A percentile compares a stretch with the other conserved stretches of the same genome.
These are phyloP conservation scores for Lentinula novae-zelandiae DNA, from an alignment of 1,284 basidiomycete species.

Conservation along the genomic window DNA sequence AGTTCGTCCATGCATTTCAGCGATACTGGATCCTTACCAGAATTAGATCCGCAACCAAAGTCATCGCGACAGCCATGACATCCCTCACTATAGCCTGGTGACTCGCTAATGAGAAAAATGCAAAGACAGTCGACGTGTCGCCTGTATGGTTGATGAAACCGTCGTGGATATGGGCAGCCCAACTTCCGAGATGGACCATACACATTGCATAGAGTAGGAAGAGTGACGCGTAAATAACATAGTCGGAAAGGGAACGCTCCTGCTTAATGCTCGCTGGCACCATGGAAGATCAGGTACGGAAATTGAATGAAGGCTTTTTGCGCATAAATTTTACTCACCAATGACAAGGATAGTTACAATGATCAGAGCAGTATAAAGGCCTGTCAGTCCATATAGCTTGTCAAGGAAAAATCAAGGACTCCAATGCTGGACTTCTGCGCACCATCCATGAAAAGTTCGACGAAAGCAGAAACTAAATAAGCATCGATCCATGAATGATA, in stretches of 20 bases:
- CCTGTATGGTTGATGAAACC: slow-evolving; percentile 2
- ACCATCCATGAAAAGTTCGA: slow-evolving; percentile 3
- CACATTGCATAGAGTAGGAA: slow-evolving; percentile 1
- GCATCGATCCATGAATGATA: not conserved
- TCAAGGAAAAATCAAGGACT: not conserved
- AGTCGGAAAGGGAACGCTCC: not conserved
- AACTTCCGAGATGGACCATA: not conserved
- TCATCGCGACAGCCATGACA: slow-evolving; percentile 2
- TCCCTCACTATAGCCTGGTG: not conserved
- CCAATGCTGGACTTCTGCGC: not conserved
- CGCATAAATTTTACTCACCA: not conserved
- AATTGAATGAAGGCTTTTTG: too few species aligned
- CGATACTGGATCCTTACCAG: not conserved
- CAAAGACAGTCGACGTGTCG: not conserved
- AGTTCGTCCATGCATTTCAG: not conserved
- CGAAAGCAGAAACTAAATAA: not conserved
- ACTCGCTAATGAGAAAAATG: not conserved
- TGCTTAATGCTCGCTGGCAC: not conserved
- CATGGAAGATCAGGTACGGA: too few species aligned
- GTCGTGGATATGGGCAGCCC: not conserved
- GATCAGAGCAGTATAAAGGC: not conserved
- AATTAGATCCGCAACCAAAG: slow-evolving; percentile 1
- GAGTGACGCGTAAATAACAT: not conserved
- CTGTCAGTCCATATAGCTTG: not conserved
- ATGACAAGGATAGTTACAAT: not conserved